Conservation (phyloP, 768 basidiomycete species). For the Russula abietina region DNA sequence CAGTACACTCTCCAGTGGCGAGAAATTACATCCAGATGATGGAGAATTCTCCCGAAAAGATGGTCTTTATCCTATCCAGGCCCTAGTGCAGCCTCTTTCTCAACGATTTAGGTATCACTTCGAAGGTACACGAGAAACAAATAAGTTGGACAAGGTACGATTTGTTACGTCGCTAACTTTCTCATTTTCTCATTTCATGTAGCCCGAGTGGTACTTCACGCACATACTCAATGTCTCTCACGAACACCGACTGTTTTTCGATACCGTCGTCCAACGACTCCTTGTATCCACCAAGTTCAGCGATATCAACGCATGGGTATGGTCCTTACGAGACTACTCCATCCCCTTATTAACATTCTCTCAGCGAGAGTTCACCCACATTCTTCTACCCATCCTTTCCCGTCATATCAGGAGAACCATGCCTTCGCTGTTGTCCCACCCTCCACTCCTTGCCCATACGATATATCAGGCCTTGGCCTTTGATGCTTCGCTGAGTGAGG, state of each 20-base stretch:
- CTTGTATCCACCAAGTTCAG: constrained; percentile 57
- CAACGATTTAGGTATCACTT: constrained; percentile 95
- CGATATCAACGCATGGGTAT: constrained; percentile 70
- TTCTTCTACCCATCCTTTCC: constrained; percentile 71
- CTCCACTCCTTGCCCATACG: constrained; percentile 88
- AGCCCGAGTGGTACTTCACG: constrained; percentile 98
- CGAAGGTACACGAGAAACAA: constrained; percentile 79
- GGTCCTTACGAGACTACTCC: constrained; percentile 24
- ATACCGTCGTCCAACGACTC: constrained; percentile 63
- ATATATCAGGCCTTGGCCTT: constrained; percentile 89
- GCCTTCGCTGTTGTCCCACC: constrained; percentile 65
- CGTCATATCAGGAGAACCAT: constrained; percentile 71
- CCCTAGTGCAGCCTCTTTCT: constrained; percentile 75
- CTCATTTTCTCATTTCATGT: constrained; percentile 1
- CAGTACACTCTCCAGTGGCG: constrained; percentile 39
- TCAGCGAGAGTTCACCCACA: constrained; percentile 76
- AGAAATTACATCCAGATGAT: constrained; percentile 36
- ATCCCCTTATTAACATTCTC: constrained; percentile 8
- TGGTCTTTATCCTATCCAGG: constrained; percentile 77
- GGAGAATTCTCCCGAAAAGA: constrained; percentile 37
- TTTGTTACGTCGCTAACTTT: not conserved
- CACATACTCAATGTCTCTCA: constrained; percentile 83
- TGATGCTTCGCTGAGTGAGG: constrained; percentile 68
- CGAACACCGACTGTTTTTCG: constrained; percentile 80
- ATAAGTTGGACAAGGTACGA: constrained; percentile 82